Evolutionary conservation across 2,329 filamentous ascomycete species (phyloP), one percentile per base, ranked within the genome.

Genomic region (Chalaropsis thielavioides): DNA sequence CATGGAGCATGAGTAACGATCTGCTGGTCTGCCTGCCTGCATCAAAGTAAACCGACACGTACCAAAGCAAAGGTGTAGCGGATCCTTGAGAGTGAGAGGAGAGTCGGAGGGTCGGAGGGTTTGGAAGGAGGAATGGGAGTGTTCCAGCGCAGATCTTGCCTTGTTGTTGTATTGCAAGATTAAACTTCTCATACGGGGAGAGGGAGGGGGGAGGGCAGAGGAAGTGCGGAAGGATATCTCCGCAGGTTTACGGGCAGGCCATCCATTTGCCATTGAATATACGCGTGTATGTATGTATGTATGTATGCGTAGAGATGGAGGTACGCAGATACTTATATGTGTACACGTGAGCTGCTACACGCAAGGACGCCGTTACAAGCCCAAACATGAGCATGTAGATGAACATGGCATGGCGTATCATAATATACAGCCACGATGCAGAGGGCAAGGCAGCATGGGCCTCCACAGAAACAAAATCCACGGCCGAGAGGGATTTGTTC

Each of bases 141-240:
- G 22, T 13, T 54, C 24, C n/a, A 31, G 24, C 1, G 51, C 51
- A 56, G 51, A 56, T 56, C 51, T 56, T 56, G 22, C 51, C 51
- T 27, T 22, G 11, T 31, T 31, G 51, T 31, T 56, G 51, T 22
- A 56, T 56, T 56, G 51, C 51, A 56, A 56, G 51, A 31, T 56
- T 56, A 56, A 56, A 56, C 22, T 17, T 56, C 51, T 56, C 51
- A 56, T 56, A 56, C 51, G 51, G 51, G 22, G 51, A 10, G 51
- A 7, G 7, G n/a, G 44, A 19, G 22, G n/a, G 22, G 22, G 44
- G 22, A 1, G 19, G 19, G n/a, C n/a, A 49, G 44, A 49, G 22
- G 19, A n/a, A 56, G 13, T 1, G 7, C 3, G 41, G 11, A n/a
- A 43, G 41, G 10, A 43, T 43, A 15, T n/a, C 17, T 43, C 41